These are phyloP conservation scores for Thalassiosira profunda DNA, from an alignment of 108 stramenopile species.

Conservation along the genomic window DNA sequence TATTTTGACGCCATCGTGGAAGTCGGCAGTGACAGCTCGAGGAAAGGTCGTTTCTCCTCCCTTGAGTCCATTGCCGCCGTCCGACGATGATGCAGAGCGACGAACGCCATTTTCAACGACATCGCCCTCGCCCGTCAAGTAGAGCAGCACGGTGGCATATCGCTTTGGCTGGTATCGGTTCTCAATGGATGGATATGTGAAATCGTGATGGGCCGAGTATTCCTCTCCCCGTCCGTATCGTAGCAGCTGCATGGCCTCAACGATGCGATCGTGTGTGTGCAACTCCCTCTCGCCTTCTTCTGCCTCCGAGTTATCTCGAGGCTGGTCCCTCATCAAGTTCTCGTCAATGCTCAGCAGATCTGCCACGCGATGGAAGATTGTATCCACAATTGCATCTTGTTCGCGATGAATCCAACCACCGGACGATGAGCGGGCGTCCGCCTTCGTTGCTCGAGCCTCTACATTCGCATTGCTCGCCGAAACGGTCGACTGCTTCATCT, in stretches of 20 bases:
- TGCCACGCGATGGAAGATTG: slow-evolving; percentile 82
- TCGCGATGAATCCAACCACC: slow-evolving; percentile 83
- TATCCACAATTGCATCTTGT: slow-evolving; percentile 65
- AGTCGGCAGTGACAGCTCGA: slow-evolving; percentile 68
- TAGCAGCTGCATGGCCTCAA: slow-evolving; percentile 90
- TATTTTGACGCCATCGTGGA: slow-evolving; percentile 82
- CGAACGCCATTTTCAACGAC: slow-evolving; percentile 37
- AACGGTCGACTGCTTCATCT: slow-evolving; percentile 63
- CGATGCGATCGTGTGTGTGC: slow-evolving; percentile 76
- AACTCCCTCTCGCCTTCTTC: slow-evolving; percentile 27
- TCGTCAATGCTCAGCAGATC: slow-evolving; percentile 80
- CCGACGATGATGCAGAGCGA: neutral
- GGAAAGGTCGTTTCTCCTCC: slow-evolving; percentile 93
- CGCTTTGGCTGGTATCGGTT: slow-evolving; percentile 85
- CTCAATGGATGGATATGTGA: slow-evolving; percentile 71
- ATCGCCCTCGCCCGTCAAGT: slow-evolving; percentile 61
- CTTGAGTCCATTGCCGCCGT: slow-evolving; percentile 36
- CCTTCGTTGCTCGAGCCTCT: neutral
- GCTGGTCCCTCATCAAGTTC: slow-evolving; percentile 56
- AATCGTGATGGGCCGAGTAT: slow-evolving; percentile 93
- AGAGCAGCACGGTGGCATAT: slow-evolving; percentile 89
- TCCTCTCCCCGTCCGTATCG: slow-evolving; percentile 78
- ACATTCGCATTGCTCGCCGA: slow-evolving; percentile 13
- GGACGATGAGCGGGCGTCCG: slow-evolving; percentile 44
- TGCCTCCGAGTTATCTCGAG: slow-evolving; percentile 6